A percentile compares a stretch with the other conserved stretches of the same genome.
These are phyloP conservation scores for Geosmithia putterillii DNA, from an alignment of 2,329 filamentous ascomycete genomes.

Conservation along the genomic window DNA sequence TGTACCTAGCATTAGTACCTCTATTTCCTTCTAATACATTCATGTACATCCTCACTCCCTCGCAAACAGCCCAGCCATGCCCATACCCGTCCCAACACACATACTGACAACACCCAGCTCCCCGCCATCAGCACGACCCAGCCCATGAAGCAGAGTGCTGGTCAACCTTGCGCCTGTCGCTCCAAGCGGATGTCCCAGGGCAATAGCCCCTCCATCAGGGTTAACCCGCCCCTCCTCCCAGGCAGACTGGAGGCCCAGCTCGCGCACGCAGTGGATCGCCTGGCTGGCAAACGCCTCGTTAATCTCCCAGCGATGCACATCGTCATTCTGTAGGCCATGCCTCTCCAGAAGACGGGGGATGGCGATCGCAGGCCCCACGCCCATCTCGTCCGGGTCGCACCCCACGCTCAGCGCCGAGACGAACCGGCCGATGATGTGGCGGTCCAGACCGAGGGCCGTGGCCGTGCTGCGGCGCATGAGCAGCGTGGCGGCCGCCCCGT, in stretches of 20 bases:
- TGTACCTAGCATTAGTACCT: too few relatives aligned
- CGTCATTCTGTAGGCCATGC: slow-evolving; percentile 51
- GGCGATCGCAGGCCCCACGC: slow-evolving; percentile 73
- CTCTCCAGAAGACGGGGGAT: slow-evolving; percentile 70
- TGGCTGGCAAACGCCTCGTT: slow-evolving; percentile 71
- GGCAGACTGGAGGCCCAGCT: slow-evolving; percentile 51
- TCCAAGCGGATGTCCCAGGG: slow-evolving; percentile 77
- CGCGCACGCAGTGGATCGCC: slow-evolving; percentile 57
- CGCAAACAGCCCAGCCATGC: slow-evolving; percentile 56
- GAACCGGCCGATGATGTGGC: slow-evolving; percentile 69
- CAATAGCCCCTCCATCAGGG: slow-evolving; percentile 80
- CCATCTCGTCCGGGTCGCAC: slow-evolving; percentile 87
- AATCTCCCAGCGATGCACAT: slow-evolving; percentile 83
- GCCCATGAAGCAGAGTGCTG: slow-evolving; percentile 52
- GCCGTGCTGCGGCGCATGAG: slow-evolving; percentile 80
- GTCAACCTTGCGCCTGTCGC: slow-evolving; percentile 72
- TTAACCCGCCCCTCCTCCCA: slow-evolving; percentile 64
- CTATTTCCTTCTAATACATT: not conserved
- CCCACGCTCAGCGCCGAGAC: slow-evolving; percentile 65
- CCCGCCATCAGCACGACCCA: slow-evolving; percentile 54
- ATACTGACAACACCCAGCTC: slow-evolving; percentile 76
- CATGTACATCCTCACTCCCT: slow-evolving; percentile 33
- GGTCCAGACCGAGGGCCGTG: slow-evolving; percentile 54
- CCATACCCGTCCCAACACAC: slow-evolving; percentile 71
- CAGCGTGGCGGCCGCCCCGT: slow-evolving; percentile 74